Evolutionary conservation across 495 filamentous ascomycete genomes (phyloP), one percentile per base, ranked within the genome.

Genomic region (Jackrogersella multiformis): DNA sequence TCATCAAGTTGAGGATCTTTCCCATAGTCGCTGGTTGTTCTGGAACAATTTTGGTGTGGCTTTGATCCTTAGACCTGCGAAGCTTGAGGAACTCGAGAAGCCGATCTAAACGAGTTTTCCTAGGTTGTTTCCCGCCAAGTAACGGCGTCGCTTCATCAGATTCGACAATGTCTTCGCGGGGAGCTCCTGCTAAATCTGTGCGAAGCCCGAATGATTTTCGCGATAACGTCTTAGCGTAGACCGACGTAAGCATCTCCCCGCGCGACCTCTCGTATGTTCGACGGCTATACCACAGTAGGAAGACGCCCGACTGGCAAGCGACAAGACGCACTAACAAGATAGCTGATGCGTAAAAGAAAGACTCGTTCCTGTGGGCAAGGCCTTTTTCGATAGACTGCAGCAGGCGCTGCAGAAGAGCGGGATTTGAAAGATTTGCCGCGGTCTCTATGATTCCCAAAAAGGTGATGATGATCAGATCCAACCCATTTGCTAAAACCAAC

Each of bases 221-320:
- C 4, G 86, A 85, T 7, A 95, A 76, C 0, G 90, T 92, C 77
- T 96, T 96, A 72, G 93, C 91, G 58, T 93, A 93, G 23, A 95
- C 80, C 86, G 92, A 93, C 56, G 91, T 94, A 49, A 96, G 89
- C 87, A 94, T 88, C 72, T 94, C 92, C 7, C 92, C 92, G 41
- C 92, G 80, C 4, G 89, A 90, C 49, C 92, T 80, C 69, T 96
- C 92, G 67, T 94, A 96, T 58, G 83, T 83, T 35, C 92, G 84
- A 48, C 92, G 83, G 53, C 85, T 84, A 69, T 87, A 93, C 91
- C 92, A 94, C 0, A 93, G 76, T 46, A 74, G 85, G 61, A 94
- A 84, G 0, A 93, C 87, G 8, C 82, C 84, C 0, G 86, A 86
- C 56, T 96, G 92, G 0, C 82, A 78, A 34, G 81, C 81, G 26